These are phyloP conservation scores for Brassica juncea DNA, from an alignment of 345 rosid species.

Conservation along the genomic window DNA sequence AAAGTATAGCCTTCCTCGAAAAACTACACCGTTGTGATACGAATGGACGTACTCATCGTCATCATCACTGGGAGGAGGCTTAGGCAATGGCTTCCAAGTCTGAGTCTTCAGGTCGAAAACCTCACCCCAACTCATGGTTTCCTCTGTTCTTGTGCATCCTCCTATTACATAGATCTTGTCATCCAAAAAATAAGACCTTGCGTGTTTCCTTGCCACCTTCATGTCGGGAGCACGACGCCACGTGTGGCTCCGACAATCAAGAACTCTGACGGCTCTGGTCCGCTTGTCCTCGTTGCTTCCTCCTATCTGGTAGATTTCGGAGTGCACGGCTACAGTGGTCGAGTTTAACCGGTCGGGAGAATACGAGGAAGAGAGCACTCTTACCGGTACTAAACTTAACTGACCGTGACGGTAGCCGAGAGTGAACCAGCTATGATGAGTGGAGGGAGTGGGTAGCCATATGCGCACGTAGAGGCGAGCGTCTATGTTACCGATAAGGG, in stretches of 20 bases:
- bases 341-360: neutral
- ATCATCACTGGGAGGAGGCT: neutral
- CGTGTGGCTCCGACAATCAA: conserved; percentile 62
- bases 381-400: neutral
- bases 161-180: conserved; percentile 54
- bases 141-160: neutral
- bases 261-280: conserved; percentile 47
- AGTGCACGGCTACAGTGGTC: conserved; percentile 45
- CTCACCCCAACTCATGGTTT: neutral
- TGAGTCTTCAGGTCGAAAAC: conserved; percentile 19
- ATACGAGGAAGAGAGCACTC: neutral
- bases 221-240: conserved; percentile 56
- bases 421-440: no score
- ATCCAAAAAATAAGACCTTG: conserved; percentile 49
- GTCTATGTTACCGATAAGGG: neutral
- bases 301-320: conserved; percentile 54
- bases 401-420: neutral
- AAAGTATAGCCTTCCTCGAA: neutral
- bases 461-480: neutral
- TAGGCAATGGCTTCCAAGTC: neutral
- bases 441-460: neutral
- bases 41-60: neutral
- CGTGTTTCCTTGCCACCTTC: conserved; percentile 56
- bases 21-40: neutral
- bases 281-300: conserved; percentile 41